Conservation (phyloP, 176 grass and related monocot genomes). For the Poa annua region DNA sequence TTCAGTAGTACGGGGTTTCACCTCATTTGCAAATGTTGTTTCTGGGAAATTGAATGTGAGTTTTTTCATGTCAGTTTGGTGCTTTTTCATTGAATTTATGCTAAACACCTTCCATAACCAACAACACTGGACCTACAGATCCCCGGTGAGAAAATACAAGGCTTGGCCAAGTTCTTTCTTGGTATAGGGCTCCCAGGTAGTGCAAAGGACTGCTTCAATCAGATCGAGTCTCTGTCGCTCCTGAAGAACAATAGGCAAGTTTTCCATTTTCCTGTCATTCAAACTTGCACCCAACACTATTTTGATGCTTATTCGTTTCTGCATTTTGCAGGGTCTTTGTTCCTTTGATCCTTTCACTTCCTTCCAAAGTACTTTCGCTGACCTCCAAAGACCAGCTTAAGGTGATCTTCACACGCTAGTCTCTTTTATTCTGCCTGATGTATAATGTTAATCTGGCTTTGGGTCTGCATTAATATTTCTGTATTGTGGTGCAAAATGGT, state of each 20-base stretch:
- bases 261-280: slow-evolving; percentile 12
- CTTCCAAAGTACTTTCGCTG: slow-evolving; percentile 81
- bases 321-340: slow-evolving; percentile 64
- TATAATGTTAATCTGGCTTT: background rate
- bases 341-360: slow-evolving; percentile 93
- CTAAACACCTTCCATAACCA: slow-evolving; percentile 31
- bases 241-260: slow-evolving; percentile 87
- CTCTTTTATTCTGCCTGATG: slow-evolving; percentile 16
- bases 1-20: slow-evolving; percentile 79
- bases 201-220: slow-evolving; percentile 79
- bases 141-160: slow-evolving; percentile 76
- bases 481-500: no score
- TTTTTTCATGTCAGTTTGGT: background rate
- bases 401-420: slow-evolving; percentile 56
- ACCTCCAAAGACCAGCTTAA: slow-evolving; percentile 93
- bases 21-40: slow-evolving; percentile 65
- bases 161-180: slow-evolving; percentile 93
- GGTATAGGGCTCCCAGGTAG: slow-evolving; percentile 86
- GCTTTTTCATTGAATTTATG: slow-evolving; percentile 31
- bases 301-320: slow-evolving; percentile 41
- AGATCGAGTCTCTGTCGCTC: slow-evolving; percentile 80
- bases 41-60: slow-evolving; percentile 87
- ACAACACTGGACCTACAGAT: slow-evolving; percentile 61
- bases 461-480: background rate
- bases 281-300: slow-evolving; percentile 13